Conservation (phyloP, 257 asterid genomes). For the Petunia axillaris region DNA sequence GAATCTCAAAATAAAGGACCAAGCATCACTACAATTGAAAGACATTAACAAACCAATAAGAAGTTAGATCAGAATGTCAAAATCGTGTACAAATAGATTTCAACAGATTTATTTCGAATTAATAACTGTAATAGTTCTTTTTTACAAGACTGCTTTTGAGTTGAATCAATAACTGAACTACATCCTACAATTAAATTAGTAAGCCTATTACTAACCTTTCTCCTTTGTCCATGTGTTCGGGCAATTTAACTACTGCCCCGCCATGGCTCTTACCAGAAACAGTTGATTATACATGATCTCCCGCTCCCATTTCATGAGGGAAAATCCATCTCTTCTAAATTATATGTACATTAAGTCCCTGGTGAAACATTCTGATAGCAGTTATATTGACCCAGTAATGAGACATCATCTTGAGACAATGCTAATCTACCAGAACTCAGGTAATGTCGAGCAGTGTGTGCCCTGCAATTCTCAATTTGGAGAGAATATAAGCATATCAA, state of each 20-base stretch:
- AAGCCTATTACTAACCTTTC: conserved; percentile 12
- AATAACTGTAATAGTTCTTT: neutral
- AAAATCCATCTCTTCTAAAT: neutral
- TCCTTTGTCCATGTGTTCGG: neutral
- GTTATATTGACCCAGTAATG: conserved; percentile 55
- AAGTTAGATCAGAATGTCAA: neutral
- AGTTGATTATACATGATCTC: neutral
- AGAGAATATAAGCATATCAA: conserved; percentile 30
- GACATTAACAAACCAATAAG: neutral
- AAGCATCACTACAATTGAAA: neutral
- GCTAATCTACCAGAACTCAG: conserved; percentile 67
- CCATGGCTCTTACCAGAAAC: neutral
- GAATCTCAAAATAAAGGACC: neutral
- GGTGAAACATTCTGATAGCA: conserved; percentile 39
- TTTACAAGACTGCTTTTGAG: neutral
- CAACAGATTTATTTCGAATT: neutral
- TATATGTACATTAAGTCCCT: conserved; percentile 32
- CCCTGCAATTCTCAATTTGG: conserved; percentile 50
- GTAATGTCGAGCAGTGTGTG: conserved; percentile 65
- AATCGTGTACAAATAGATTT: neutral
- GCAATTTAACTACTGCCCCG: conserved; percentile 15
- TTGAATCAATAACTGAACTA: neutral
- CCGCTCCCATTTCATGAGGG: neutral
- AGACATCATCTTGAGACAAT: conserved; percentile 68
- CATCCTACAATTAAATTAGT: neutral